Percentiles rank a stretch among this genome's conserved stretches.
Evolutionary conservation across 352 stramenopile genomes (phyloP).

Genomic region (Globisporangium splendens): DNA sequence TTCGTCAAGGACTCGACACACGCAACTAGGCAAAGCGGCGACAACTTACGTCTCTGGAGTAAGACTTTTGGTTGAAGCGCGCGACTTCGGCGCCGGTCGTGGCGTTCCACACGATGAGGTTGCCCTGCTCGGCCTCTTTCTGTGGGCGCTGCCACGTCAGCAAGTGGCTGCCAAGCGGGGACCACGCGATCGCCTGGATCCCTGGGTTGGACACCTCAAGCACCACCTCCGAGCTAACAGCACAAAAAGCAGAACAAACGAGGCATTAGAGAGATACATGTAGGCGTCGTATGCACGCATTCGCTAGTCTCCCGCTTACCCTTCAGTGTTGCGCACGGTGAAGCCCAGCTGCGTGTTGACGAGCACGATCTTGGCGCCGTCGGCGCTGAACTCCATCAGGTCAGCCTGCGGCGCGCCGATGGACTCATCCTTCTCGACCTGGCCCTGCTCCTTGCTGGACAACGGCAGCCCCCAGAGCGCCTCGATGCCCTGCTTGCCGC

Average conservation of each 20-base stretch:
- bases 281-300: too few relatives aligned
- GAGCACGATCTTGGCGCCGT: slow-evolving; percentile 65
- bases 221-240: slow-evolving; percentile 40
- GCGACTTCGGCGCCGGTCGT: slow-evolving; percentile 49
- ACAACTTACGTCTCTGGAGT: slow-evolving; percentile 66
- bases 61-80: slow-evolving; percentile 86
- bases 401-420: slow-evolving; percentile 48
- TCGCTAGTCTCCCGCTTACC: too few relatives aligned
- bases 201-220: slow-evolving; percentile 65
- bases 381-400: slow-evolving; percentile 71
- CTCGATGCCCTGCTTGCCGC: slow-evolving; percentile 73
- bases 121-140: slow-evolving; percentile 66
- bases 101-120: slow-evolving; percentile 83
- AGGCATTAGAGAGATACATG: not conserved
- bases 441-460: slow-evolving; percentile 36
- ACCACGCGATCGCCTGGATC: slow-evolving; percentile 79
- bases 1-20: not conserved
- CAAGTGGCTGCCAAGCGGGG: slow-evolving; percentile 74
- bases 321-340: slow-evolving; percentile 61
- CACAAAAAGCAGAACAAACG: not conserved
- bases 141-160: slow-evolving; percentile 86
- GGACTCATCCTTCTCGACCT: slow-evolving; percentile 49
- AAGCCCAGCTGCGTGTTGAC: slow-evolving; percentile 63
- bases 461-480: slow-evolving; percentile 68
- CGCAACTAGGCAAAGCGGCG: not conserved